Evolutionary conservation across 257 asterid genomes (phyloP).

Genomic region (Scutellaria barbata): DNA sequence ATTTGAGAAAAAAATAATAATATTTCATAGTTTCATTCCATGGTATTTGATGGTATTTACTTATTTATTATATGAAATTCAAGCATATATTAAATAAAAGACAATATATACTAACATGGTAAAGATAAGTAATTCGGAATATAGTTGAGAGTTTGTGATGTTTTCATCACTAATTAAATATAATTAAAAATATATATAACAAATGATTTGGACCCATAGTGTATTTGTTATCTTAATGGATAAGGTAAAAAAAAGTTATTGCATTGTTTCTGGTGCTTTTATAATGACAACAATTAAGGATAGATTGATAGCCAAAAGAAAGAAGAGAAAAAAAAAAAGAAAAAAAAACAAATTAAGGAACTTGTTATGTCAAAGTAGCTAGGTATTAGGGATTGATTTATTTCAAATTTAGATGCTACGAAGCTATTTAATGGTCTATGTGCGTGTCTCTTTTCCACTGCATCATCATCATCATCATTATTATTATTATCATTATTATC

Average conservation of each 20-base stretch:
- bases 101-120: too few species aligned
- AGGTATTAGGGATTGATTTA: background rate
- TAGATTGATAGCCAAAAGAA: slow-evolving; percentile 1
- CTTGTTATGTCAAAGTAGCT: slow-evolving; percentile 37
- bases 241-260: slow-evolving; percentile 37
- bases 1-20: too few species aligned
- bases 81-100: too few species aligned
- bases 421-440: slow-evolving; percentile 10
- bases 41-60: too few species aligned
- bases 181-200: too few species aligned
- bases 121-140: too few species aligned
- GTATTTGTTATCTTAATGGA: slow-evolving; percentile 41
- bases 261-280: background rate
- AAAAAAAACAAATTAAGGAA: slow-evolving; percentile 27
- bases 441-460: background rate
- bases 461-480: too few species aligned
- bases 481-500: too few species aligned
- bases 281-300: slow-evolving; percentile 19
- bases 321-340: background rate
- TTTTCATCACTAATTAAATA: too few species aligned
- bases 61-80: too few species aligned
- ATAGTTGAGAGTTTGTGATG: too few species aligned
- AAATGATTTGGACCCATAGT: background rate
- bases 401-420: slow-evolving; percentile 2
- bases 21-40: too few species aligned